Conservation (phyloP, 2,329 filamentous ascomycete species). For the Helminthosporium solani region DNA sequence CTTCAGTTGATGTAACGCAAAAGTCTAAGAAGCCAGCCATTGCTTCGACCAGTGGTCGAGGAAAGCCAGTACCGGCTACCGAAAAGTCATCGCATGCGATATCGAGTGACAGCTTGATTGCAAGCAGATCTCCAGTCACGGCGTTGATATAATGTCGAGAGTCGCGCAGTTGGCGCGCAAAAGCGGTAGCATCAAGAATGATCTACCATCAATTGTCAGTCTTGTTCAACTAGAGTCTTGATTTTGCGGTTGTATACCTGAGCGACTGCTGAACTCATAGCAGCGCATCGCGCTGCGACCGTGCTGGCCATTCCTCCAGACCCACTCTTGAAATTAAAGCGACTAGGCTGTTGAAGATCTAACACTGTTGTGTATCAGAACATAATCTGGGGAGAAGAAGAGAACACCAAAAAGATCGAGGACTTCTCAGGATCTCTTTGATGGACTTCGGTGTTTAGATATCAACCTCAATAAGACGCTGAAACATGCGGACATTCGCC, state of each 20-base stretch:
- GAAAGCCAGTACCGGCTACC: conserved; percentile 16
- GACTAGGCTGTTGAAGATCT: not conserved
- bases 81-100: conserved; percentile 38
- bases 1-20: conserved; percentile 28
- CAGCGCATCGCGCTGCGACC: conserved; percentile 36
- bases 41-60: conserved; percentile 26
- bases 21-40: conserved; percentile 32
- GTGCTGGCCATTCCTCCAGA: conserved; percentile 26
- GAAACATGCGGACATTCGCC: conserved; percentile 1
- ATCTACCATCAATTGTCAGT: conserved; percentile 22
- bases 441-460: not conserved
- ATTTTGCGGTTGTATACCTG: conserved; percentile 27
- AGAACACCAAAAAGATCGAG: not conserved
- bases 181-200: conserved; percentile 29
- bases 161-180: conserved; percentile 35
- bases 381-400: too few relatives aligned
- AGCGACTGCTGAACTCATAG: conserved; percentile 31
- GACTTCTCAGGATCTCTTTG: not conserved
- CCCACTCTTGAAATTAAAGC: not conserved
- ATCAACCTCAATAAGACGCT: not conserved
- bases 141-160: conserved; percentile 35
- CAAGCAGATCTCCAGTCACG: conserved; percentile 33
- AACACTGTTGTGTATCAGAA: too few relatives aligned
- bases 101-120: conserved; percentile 33
- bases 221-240: conserved; percentile 2